Percentiles rank a stretch among this genome's conserved stretches.
These are phyloP conservation scores for Trametes coccinea DNA, from an alignment of 768 basidiomycete species.

Conservation along the genomic window DNA sequence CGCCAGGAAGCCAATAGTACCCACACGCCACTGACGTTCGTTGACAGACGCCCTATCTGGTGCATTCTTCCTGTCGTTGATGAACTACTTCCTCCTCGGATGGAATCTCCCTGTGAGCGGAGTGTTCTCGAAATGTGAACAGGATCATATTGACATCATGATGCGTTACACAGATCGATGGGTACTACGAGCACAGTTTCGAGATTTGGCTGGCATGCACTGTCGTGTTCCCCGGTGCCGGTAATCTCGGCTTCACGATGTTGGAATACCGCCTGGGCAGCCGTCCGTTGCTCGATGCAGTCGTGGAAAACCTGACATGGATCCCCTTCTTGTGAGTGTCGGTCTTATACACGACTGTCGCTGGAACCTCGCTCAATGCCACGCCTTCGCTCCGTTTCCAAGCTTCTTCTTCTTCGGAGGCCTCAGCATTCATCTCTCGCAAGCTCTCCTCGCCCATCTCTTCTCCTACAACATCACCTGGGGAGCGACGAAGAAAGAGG, in stretches of 20 bases:
- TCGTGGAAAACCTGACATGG: conserved; percentile 64
- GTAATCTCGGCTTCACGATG: conserved; percentile 67
- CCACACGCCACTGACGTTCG: background rate
- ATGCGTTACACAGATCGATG: conserved; percentile 53
- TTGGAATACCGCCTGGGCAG: conserved; percentile 69
- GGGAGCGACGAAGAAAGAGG: conserved; percentile 74
- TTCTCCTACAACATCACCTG: conserved; percentile 61
- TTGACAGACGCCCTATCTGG: conserved; percentile 59
- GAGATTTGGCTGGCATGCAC: conserved; percentile 76
- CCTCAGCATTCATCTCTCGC: conserved; percentile 52
- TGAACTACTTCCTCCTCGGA: conserved; percentile 71
- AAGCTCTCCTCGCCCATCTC: conserved; percentile 55
- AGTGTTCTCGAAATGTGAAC: too few relatives aligned
- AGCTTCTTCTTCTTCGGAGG: conserved; percentile 61
- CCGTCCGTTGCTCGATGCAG: conserved; percentile 47
- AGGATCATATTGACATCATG: conserved; percentile 41
- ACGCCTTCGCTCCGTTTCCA: background rate
- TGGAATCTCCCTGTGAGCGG: conserved; percentile 42
- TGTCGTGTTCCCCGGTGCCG: conserved; percentile 66
- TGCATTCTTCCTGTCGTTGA: conserved; percentile 57
- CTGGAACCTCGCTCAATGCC: background rate
- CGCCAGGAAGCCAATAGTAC: too few relatives aligned
- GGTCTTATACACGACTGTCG: background rate
- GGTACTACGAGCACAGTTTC: conserved; percentile 70
- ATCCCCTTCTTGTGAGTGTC: conserved; percentile 74